Conservation (phyloP, 371 early-diverging fungal genomes). For the Mortierella sp. region DNA sequence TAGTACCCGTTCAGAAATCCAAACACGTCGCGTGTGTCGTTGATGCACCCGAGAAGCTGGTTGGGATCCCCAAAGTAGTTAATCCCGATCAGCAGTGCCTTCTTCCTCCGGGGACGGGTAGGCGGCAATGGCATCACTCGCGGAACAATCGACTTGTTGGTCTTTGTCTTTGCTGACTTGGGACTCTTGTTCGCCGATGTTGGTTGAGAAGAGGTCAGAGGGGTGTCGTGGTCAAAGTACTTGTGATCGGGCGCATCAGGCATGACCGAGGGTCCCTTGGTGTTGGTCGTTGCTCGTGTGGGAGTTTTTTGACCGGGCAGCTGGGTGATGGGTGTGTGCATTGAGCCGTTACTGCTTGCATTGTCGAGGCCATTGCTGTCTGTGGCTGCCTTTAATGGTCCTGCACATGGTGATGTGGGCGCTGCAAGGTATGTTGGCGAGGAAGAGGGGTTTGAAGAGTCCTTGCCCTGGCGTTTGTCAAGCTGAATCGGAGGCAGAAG, state of each 20-base stretch:
- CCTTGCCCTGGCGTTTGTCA: neutral
- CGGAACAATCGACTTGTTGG: slow-evolving; percentile 30
- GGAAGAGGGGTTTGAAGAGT: neutral
- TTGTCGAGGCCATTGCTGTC: neutral
- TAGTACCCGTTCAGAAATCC: slow-evolving; percentile 62
- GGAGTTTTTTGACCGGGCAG: slow-evolving; percentile 35
- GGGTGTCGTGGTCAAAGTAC: slow-evolving; percentile 19
- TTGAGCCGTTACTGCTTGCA: slow-evolving; percentile 3
- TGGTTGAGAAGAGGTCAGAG: neutral
- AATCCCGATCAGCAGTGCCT: slow-evolving; percentile 92
- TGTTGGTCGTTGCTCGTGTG: slow-evolving; percentile 22
- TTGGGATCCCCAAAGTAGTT: slow-evolving; percentile 85
- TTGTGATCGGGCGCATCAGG: slow-evolving; percentile 18
- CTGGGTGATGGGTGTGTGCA: slow-evolving; percentile 16
- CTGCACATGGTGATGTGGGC: neutral
- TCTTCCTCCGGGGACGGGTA: slow-evolving; percentile 70
- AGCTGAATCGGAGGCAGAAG: slow-evolving; percentile 3
- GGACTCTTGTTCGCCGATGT: neutral
- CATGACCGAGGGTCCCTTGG: slow-evolving; percentile 9
- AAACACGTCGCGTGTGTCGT: slow-evolving; percentile 71
- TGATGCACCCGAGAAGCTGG: slow-evolving; percentile 68
- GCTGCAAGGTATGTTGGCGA: slow-evolving; percentile 6
- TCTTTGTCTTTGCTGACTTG: neutral
- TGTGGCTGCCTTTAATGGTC: neutral
- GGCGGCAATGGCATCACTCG: slow-evolving; percentile 13